These are phyloP conservation scores for Scleroderma citrinum DNA, from an alignment of 768 basidiomycete genomes.

Conservation along the genomic window DNA sequence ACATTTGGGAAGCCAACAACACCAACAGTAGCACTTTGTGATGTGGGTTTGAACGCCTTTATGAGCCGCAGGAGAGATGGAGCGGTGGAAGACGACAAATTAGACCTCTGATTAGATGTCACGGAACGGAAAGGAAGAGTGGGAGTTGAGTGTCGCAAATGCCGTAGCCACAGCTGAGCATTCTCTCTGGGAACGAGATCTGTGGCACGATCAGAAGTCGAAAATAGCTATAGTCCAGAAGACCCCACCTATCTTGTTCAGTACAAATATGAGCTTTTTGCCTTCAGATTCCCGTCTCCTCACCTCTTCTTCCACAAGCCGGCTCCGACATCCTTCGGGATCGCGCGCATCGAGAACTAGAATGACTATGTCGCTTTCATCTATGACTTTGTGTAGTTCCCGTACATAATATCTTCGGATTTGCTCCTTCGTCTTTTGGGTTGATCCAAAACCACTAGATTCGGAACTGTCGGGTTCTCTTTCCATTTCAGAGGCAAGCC, in stretches of 20 bases:
- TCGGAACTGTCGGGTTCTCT: not conserved
- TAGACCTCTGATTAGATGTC: constrained; percentile 69
- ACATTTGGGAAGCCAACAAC: constrained; percentile 98
- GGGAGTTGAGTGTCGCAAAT: constrained; percentile 89
- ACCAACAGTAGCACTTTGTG: constrained; percentile 75
- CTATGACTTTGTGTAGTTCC: constrained; percentile 85
- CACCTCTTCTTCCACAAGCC: constrained; percentile 92
- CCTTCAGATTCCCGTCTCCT: constrained; percentile 78
- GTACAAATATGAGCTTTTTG: constrained; percentile 86
- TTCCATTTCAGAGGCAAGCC: constrained; percentile 35
- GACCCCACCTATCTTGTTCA: constrained; percentile 91
- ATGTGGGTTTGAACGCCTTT: constrained; percentile 73
- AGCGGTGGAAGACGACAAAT: constrained; percentile 73
- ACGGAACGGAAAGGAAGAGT: constrained; percentile 87
- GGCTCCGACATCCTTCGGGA: constrained; percentile 89
- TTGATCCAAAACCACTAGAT: constrained; percentile 27
- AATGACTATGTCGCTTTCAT: constrained; percentile 86
- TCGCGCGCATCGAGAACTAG: constrained; percentile 91
- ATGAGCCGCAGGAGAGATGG: constrained; percentile 75
- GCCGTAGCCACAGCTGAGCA: constrained; percentile 83
- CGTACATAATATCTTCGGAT: constrained; percentile 69
- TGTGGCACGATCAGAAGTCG: constrained; percentile 23
- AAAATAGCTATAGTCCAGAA: not conserved
- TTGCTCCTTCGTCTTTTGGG: constrained; percentile 60
- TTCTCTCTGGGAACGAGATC: constrained; percentile 88